Evolutionary conservation across 2,329 filamentous ascomycete genomes (phyloP), one percentile per base, ranked within the genome.

Genomic region (Aquanectria penicillioides): DNA sequence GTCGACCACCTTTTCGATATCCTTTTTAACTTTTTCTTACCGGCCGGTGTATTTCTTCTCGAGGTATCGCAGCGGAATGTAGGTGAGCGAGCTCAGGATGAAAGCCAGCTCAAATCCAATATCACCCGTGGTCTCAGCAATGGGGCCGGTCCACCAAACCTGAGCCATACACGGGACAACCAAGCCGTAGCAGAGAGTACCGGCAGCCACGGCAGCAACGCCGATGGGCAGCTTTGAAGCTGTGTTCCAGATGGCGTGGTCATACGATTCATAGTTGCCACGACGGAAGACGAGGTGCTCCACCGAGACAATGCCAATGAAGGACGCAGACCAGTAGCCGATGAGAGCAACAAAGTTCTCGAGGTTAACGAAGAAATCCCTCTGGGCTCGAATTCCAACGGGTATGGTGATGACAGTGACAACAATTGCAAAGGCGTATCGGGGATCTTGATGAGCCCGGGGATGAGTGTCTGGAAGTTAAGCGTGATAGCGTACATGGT

Each of bases 91-190:
- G 11, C 81, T 82, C 54, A 85, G 69, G 23, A 79, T 78, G 67
- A 89, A 83, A 0, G 86, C 86, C 70, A 87, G 74, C 75, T 90
- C 87, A 56, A 90, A 89, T 0, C 87, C 88, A 69, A 90, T 84
- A 62, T 90, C 87, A 0, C 87, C 87, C 10, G 86, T 87, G 29
- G 66, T 81, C 71, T 80, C 73, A 0, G 86, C 86, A 64, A 89
- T 83, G 0, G 86, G 86, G 0, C 86, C 86, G 8, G 79, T 83
- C 67, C 81, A 89, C 86, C 86, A 89, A 4, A 80, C 82, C 71
- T 87, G 83, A 9, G 78, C 79, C 81, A 89, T 88, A 26, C 81
- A 83, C 0, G 86, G 86, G 6, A 89, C 76, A 2, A 88, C 80
- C 8, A 88, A 69, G 2, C 72, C 81, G 55, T 83, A 78, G 46